Evolutionary conservation across 2,329 filamentous ascomycete species (phyloP), one percentile per base, ranked within the genome.

Genomic region (Fusarium marasasianum): DNA sequence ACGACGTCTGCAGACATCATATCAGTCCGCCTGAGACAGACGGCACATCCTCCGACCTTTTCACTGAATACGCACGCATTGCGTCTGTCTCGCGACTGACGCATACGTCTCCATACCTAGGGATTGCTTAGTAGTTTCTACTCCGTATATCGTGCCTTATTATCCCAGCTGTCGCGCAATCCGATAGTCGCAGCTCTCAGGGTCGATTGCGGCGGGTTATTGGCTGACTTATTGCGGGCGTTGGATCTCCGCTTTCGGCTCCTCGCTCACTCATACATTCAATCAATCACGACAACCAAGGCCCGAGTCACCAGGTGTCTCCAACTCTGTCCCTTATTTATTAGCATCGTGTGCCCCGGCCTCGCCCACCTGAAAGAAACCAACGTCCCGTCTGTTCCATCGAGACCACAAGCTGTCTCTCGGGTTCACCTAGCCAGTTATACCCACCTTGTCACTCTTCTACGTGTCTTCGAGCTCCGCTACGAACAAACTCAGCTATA

Each of bases 181-280:
- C 74, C 74, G 66, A 74, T 76, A 74, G 73, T 73, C 66, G 71
- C 71, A 73, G 62, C 58, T 75, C 63, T 63, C 71, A 69, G 55
- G 35, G 33, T 76, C 66, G 74, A 78, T 78, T 77, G 73, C 73
- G 54, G 55, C 63, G 53, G 53, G 61, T 68, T 56, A 78, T 78
- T 78, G 75, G 76, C 62, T 68, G 59, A 53, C 56, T 65, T 58
- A 38, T 60, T 73, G 66, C 75, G 67, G 66, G 64, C 75, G 71
- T 69, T 68, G 58, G 65, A 74, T 62, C 76, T 78, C 77, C 77
- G 77, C 65, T 78, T 78, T 78, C 77, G 77, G 77, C 72, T 77
- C 53, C 72, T 78, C 72, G 67, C 75, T 76, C 76, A 68, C 63
- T 74, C 72, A 69, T 44, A 61, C 51, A 43, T 50, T 69, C 48